phyloP scores from a whole-genome alignment of 768 basidiomycete species.

The Lactarius sanguifluus region DNA sequence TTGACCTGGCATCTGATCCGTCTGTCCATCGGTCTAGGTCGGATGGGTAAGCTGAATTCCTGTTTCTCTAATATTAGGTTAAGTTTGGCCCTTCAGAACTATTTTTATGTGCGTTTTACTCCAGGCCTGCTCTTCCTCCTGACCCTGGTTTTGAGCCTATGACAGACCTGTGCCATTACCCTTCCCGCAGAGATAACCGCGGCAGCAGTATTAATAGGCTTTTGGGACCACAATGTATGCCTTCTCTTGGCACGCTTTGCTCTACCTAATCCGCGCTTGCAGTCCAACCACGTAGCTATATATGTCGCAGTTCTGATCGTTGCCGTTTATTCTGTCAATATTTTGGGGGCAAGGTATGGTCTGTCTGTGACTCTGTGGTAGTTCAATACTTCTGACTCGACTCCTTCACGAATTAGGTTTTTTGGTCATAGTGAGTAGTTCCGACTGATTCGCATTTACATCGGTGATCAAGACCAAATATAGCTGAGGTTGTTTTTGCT shows the following conservation, averaged over 20 bases:
- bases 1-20: background rate
- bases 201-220: slow-evolving; percentile 24
- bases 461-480: background rate
- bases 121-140: background rate
- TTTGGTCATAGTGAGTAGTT: slow-evolving; percentile 25
- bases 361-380: background rate
- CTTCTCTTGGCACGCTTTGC: background rate
- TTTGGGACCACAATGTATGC: slow-evolving; percentile 27
- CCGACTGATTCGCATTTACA: background rate
- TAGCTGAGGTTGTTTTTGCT: slow-evolving; percentile 28
- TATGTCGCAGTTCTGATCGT: slow-evolving; percentile 26
- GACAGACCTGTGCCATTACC: slow-evolving; percentile 27
- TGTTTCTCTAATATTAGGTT: background rate
- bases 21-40: slow-evolving; percentile 17
- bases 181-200: slow-evolving; percentile 29
- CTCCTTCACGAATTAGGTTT: slow-evolving; percentile 8
- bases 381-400: background rate
- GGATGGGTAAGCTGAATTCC: slow-evolving; percentile 26
- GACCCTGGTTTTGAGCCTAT: background rate
- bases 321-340: slow-evolving; percentile 20
- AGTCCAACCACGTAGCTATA: slow-evolving; percentile 23
- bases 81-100: slow-evolving; percentile 21
- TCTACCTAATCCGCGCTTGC: background rate
- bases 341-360: slow-evolving; percentile 22
- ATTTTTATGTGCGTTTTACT: slow-evolving; percentile 24